Percentiles rank a stretch among this genome's conserved stretches.
Conservation (phyloP, 1,284 basidiomycete species). For the Fomes fomentarius region DNA sequence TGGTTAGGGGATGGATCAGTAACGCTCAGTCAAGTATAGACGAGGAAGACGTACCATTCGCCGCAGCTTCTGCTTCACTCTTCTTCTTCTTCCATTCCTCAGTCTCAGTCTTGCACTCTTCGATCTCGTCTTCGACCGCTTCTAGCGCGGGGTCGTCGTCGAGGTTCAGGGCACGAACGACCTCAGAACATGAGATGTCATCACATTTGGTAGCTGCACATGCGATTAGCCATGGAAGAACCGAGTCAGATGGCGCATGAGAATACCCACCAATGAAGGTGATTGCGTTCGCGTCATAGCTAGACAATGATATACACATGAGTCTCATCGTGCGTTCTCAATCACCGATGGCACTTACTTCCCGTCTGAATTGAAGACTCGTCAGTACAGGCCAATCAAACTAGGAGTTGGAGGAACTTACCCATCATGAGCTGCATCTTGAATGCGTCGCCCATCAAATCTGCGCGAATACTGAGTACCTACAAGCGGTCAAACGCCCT, state of each 20-base stretch:
- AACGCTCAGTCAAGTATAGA: not conserved
- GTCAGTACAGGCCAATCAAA: not conserved
- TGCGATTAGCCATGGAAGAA: not conserved
- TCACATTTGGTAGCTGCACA: slow-evolving; percentile 62
- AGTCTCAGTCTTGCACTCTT: slow-evolving; percentile 40
- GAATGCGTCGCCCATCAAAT: slow-evolving; percentile 63
- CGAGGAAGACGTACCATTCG: slow-evolving; percentile 42
- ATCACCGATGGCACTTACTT: slow-evolving; percentile 42
- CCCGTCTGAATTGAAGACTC: slow-evolving; percentile 41
- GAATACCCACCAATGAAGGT: slow-evolving; percentile 54
- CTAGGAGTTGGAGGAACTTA: slow-evolving; percentile 18
- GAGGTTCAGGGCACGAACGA: slow-evolving; percentile 52
- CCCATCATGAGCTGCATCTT: slow-evolving; percentile 60
- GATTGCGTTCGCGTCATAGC: slow-evolving; percentile 58
- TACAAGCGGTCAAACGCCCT: not conserved
- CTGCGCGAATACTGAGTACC: slow-evolving; percentile 29
- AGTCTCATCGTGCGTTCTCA: not conserved
- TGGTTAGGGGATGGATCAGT: slow-evolving; percentile 15
- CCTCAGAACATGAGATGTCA: slow-evolving; percentile 64
- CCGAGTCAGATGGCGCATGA: not conserved
- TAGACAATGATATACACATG: slow-evolving; percentile 25
- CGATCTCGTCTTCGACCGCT: slow-evolving; percentile 50
- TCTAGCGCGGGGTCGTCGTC: slow-evolving; percentile 56
- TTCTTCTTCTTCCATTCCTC: slow-evolving; percentile 48
- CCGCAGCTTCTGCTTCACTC: slow-evolving; percentile 38